A percentile compares a stretch with the other conserved stretches of the same genome.
Conservation (phyloP, 2,329 filamentous ascomycete genomes). For the Clonostachys solani region DNA sequence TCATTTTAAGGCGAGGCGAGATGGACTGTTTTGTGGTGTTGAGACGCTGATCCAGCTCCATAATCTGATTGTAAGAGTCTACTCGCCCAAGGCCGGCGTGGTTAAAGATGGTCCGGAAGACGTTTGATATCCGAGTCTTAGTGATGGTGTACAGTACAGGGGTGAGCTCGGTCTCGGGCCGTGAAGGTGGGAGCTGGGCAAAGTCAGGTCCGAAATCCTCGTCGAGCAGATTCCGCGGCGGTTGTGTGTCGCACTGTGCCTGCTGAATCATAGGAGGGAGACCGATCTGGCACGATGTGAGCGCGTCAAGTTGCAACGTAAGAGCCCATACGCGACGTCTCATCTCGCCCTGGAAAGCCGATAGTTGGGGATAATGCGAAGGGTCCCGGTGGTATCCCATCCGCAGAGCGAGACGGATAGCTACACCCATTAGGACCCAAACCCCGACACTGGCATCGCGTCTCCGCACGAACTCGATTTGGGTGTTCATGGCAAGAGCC, state of each 20-base stretch:
- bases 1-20: conserved; percentile 42
- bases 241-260: conserved; percentile 4
- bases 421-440: conserved; percentile 37
- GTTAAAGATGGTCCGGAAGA: background rate
- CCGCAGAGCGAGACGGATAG: conserved; percentile 50
- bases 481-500: too few species aligned
- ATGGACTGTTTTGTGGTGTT: conserved; percentile 38
- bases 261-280: conserved; percentile 53
- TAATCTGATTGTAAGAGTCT: conserved; percentile 28
- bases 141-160: too few species aligned
- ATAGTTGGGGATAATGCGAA: conserved; percentile 41
- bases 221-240: conserved; percentile 7
- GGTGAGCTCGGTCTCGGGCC: conserved; percentile 10
- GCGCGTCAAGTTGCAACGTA: conserved; percentile 50
- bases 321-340: conserved; percentile 42
- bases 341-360: conserved; percentile 41
- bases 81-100: background rate
- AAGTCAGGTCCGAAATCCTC: conserved; percentile 6
- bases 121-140: background rate
- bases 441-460: too few species aligned
- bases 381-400: conserved; percentile 57
- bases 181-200: conserved; percentile 2
- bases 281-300: conserved; percentile 60
- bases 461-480: too few species aligned
- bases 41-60: conserved; percentile 40